phyloP scores from a whole-genome alignment of 768 basidiomycete species.

The Kwoniella sp. region DNA sequence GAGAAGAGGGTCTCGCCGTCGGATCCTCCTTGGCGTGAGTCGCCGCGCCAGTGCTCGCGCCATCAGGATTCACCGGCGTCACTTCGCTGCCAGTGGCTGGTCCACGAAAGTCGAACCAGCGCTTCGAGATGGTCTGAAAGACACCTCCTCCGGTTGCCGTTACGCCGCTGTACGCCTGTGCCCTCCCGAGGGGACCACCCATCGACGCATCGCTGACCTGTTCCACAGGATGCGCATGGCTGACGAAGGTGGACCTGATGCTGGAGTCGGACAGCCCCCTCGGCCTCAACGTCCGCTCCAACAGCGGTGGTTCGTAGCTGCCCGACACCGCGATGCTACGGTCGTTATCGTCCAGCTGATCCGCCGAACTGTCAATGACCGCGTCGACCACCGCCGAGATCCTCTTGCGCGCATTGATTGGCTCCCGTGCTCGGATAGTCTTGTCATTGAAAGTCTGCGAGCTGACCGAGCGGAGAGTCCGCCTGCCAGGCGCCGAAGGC shows the following conservation, averaged over 20 bases:
- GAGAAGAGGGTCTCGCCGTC: constrained; percentile 3
- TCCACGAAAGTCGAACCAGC: constrained; percentile 17
- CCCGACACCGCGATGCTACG: constrained; percentile 3
- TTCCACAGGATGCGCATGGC: constrained; percentile 31
- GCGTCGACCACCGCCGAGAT: constrained; percentile 59
- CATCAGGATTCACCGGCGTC: constrained; percentile 12
- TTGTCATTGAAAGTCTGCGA: constrained; percentile 37
- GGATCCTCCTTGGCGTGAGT: background rate
- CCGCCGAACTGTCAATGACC: constrained; percentile 60
- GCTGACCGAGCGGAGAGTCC: constrained; percentile 24
- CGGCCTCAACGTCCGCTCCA: constrained; percentile 61
- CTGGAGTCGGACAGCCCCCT: constrained; percentile 89
- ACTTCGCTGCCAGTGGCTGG: constrained; percentile 1
- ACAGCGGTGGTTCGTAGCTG: constrained; percentile 52
- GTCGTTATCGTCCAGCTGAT: constrained; percentile 40
- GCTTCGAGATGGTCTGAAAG: constrained; percentile 12
- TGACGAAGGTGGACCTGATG: constrained; percentile 76
- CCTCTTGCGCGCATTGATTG: constrained; percentile 19
- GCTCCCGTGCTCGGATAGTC: constrained; percentile 26
- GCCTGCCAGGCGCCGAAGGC: constrained; percentile 7
- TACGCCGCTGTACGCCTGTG: background rate
- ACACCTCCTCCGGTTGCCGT: constrained; percentile 17
- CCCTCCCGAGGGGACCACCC: background rate
- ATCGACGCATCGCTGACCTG: background rate
- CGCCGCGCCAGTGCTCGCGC: background rate